Base-by-base conservation (phyloP, 2,329 filamentous ascomycete species). In the Aspergillus pseudotamarii region DNA sequence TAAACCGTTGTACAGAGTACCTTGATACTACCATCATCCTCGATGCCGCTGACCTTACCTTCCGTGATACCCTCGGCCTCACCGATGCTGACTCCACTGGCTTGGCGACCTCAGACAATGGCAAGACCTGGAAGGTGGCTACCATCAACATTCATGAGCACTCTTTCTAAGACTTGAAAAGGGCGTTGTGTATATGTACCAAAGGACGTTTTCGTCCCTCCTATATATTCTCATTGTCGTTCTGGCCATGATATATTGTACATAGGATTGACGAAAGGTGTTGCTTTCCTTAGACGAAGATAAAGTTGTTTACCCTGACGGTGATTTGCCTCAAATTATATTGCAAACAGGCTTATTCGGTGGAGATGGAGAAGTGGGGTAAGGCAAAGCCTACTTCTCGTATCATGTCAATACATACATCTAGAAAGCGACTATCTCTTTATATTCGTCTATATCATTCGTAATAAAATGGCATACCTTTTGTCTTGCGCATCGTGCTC, bases 111-210 rank as follows among this genome's bases (percentile, higher is more conserved):
- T 61, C 64, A 1, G 73, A 76, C 41, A 64, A 66, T 19, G 48
- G 63, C 41, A 75, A 71, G 62, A 73, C 70, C 10, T 76, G 69
- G 59, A 72, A 60, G 21, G 73, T 76, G 30, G 50, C 66, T 16
- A 73, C 65, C 4, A 75, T 75, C 34, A 70, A 68, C 30, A 72
- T 76, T 43, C 53, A 73, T 14, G 62, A 64, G n/a, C 69, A 75
- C 58, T 74, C 70, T 1, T 75, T 66, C 32, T 55, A 55, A 21
- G 23, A 1, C 30, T n/a, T 14, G 10, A 9, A 9, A 12, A 32
- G 50, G 3, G 11, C 21, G 45, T 23, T 48, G 26, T 11, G 32
- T 28, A 32, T 32, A 32, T 51, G 48, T 51, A 32, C 30, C 16
- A 51, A 51, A 19, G 6, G 48, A 32, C 30, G 2, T 32, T 32